phyloP scores from a whole-genome alignment of 371 early-diverging fungal genomes.

The Haplosporangium sp. region DNA sequence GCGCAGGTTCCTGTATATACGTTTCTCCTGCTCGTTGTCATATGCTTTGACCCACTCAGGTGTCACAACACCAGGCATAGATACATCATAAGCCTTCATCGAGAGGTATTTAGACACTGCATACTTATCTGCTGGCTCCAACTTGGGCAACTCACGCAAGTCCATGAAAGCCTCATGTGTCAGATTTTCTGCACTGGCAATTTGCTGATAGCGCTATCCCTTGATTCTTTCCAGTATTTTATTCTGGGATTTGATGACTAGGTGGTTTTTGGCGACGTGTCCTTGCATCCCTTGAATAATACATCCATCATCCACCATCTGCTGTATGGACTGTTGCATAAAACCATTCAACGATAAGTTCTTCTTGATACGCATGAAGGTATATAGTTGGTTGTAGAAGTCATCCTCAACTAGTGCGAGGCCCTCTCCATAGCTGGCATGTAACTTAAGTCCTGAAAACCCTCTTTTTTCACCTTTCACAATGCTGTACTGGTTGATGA shows the following conservation, averaged over 20 bases:
- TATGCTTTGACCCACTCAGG: slow-evolving; percentile 3
- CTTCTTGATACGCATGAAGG: slow-evolving; percentile 11
- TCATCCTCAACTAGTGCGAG: no score
- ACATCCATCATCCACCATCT: slow-evolving; percentile 14
- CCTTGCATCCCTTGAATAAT: slow-evolving; percentile 1
- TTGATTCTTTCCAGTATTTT: slow-evolving; percentile 2
- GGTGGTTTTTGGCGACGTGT: slow-evolving; percentile 3
- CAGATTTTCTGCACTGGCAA: slow-evolving; percentile 5
- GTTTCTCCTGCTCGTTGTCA: slow-evolving; percentile 15
- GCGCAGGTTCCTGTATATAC: slow-evolving; percentile 8
- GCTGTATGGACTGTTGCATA: slow-evolving; percentile 20
- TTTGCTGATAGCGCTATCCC: not conserved
- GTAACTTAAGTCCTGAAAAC: no score
- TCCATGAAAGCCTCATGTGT: not conserved
- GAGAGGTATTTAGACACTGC: slow-evolving; percentile 11
- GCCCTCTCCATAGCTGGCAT: no score
- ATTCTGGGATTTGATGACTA: slow-evolving; percentile 1
- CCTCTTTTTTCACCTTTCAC: not conserved
- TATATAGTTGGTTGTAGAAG: no score
- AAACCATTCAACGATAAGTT: slow-evolving; percentile 15
- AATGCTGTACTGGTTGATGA: not conserved
- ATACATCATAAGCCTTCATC: slow-evolving; percentile 7
- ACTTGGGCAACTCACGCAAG: not conserved
- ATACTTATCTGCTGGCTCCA: not conserved
- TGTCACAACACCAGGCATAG: not conserved